Base-by-base conservation (phyloP, 2,329 filamentous ascomycete species). In the Penicillium polonicum region DNA sequence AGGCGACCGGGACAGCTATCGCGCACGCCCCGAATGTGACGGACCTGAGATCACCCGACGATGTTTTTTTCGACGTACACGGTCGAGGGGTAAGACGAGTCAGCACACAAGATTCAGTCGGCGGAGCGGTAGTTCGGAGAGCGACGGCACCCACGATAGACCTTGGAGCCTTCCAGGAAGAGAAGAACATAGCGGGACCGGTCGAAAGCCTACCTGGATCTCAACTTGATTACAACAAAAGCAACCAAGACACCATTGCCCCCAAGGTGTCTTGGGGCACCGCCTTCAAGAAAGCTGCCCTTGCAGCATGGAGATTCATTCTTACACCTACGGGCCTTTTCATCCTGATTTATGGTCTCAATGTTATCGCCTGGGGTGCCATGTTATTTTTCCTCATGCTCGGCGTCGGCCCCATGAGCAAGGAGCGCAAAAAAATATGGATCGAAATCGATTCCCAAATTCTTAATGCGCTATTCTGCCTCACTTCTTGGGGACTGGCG, bases 381-480 rank as follows among this genome's bases (percentile, higher is more conserved):
- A 53, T 53, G 51, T 6, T 45, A 13, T 53, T 53, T 10, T 33
- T 53, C 9, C 31, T 53, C 7, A 3, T 53, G 3, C 4, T 27
- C 4, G 27, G 45, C 7, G 21, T 33, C 3, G n/a, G 33, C 10
- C 21, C 39, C 1, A 19, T 29, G 39, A 41, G 51, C 21, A 29
- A 31, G 3, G 29, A 35, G 7, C 41, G 41, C 23, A 43, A 43
- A 43, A 23, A 43, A 43, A n/a, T 43, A 27, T 53, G 51, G 51
- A 53, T 53, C 8, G 51, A 53, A 7, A 53, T 53, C 6, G 51
- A 53, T 39, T 45, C 41, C 8, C 51, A 46, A 17, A 53, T 53
- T 10, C 41, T 53, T 9, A 46, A 45, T 35, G 51, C 4, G 4
- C 17, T 53, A 10, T 38, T 53, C 21, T 53, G 51, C 10, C 21